phyloP scores from a whole-genome alignment of 352 stramenopile species.

The Pythium utonaiense region DNA sequence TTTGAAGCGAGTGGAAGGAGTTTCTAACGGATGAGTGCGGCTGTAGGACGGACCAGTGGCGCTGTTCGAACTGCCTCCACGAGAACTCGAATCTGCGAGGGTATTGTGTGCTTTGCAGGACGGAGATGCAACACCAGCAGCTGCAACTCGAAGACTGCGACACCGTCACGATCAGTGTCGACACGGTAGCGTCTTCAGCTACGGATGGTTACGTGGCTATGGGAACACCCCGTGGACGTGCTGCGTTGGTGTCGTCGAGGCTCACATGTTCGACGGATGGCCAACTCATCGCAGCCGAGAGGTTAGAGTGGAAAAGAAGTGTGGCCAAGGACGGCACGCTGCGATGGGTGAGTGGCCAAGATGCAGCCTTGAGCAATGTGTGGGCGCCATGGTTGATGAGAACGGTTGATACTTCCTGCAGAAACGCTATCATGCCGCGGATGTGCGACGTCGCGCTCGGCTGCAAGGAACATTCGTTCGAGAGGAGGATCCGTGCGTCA shows the following conservation, averaged over 20 bases:
- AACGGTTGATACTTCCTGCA: neutral
- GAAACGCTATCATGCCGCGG: constrained; percentile 6
- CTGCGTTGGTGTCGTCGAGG: neutral
- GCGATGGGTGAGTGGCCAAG: constrained; percentile 32
- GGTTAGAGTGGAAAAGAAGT: constrained; percentile 72
- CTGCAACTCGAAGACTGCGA: neutral
- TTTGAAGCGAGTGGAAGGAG: neutral
- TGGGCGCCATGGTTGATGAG: too few species aligned
- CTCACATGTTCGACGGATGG: constrained; percentile 34
- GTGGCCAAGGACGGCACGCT: constrained; percentile 28
- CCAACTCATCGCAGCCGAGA: constrained; percentile 49
- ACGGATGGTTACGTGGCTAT: neutral
- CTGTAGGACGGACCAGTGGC: constrained; percentile 11
- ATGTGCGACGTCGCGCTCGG: neutral
- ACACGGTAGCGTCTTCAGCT: neutral
- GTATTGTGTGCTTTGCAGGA: constrained; percentile 17
- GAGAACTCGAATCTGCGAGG: constrained; percentile 8
- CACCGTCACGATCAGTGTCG: neutral
- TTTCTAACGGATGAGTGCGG: neutral
- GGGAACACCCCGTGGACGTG: neutral
- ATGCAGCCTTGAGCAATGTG: too few species aligned
- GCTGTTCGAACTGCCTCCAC: constrained; percentile 19
- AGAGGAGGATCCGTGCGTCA: constrained; percentile 1
- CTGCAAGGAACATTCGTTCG: constrained; percentile 13
- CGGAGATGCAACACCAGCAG: neutral